A percentile compares a stretch with the other conserved stretches of the same genome.
These are phyloP conservation scores for Wickerhamia fluorescens DNA, from an alignment of 805 yeast genomes.

Conservation along the genomic window DNA sequence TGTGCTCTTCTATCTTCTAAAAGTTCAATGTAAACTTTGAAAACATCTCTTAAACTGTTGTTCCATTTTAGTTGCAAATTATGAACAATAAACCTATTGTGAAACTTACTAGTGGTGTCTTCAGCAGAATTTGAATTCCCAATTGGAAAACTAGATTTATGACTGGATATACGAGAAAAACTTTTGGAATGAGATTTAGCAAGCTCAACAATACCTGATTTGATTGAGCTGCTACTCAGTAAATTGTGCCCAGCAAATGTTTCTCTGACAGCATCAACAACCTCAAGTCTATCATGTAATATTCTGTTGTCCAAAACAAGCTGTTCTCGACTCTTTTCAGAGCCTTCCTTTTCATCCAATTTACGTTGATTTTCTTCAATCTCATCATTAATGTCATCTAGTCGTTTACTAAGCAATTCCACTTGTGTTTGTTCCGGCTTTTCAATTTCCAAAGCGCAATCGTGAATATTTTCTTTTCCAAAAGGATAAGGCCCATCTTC, in stretches of 20 bases:
- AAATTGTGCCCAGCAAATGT: conserved; percentile 5
- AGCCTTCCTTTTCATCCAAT: conserved; percentile 8
- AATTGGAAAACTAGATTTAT: conserved; percentile 18
- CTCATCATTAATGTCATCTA: conserved; percentile 8
- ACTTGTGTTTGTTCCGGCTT: conserved; percentile 53
- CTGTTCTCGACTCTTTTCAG: conserved; percentile 15
- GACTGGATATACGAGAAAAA: conserved; percentile 26
- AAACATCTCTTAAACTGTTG: conserved; percentile 53
- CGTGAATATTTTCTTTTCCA: conserved; percentile 57
- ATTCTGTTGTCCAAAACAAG: conserved; percentile 14
- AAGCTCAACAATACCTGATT: conserved; percentile 3
- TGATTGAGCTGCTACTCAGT: too few relatives aligned
- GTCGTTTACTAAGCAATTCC: conserved; percentile 26
- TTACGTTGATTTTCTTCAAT: conserved; percentile 9
- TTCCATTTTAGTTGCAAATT: conserved; percentile 77
- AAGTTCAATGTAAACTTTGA: conserved; percentile 49
- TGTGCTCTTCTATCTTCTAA: conserved; percentile 37
- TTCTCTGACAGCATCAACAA: conserved; percentile 19
- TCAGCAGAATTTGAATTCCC: conserved; percentile 15
- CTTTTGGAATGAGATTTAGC: conserved; percentile 9
- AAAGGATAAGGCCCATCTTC: conserved; percentile 47
- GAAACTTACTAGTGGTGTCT: conserved; percentile 33
- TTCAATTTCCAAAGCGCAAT: conserved; percentile 49
- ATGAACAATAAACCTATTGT: conserved; percentile 68
- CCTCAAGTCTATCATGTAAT: too few relatives aligned